Evolutionary conservation across 169 alveolate species (phyloP), one percentile per base, ranked within the genome.

Genomic region (Neospora caninum): DNA sequence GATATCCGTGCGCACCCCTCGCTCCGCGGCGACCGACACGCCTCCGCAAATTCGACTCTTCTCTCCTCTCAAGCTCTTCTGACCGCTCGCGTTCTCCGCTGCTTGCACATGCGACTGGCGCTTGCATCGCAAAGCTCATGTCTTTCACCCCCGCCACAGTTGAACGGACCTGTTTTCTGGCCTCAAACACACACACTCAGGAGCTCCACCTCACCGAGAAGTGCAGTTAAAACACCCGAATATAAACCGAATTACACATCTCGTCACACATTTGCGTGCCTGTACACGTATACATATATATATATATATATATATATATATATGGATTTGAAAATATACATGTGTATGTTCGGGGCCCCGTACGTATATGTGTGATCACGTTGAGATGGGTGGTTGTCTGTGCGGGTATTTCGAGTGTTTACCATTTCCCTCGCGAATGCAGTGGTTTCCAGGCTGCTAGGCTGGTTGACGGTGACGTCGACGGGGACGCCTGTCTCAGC

Each of bases 401-500:
- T n/a, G n/a, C n/a, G n/a, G n/a, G n/a, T 49, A 13, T 49, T 4
- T 49, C 22, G 58, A 49, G 58, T 49, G 86, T 45, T 18, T n/a
- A 89, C 93, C 93, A 43, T 69, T 31, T 64, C 86, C 54, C 41
- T 31, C 41, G 93, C 93, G 91, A 91, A 94, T 58, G 64, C 73
- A 38, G 96, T 91, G 82, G 97, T 95, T 18, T 80, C 93, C 10
- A 94, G 83, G 42, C 95, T 80, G 93, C 95, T 88, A 42, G 70
- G 93, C 83, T 94, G 96, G 43, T 91, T 94, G 67, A 95, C 45
- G 41, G 95, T 78, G 27, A 95, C 88, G 83, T 95, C 97, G 64
- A 94, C 95, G 38, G 95, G 92, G 64, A 95, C 93, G 58, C 97
- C 95, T 20, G 95, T 88, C 38, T 86, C 97, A n/a, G 95, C 93